Conservation (phyloP, 2,329 filamentous ascomycete species). For the Colletotrichum sublineola region DNA sequence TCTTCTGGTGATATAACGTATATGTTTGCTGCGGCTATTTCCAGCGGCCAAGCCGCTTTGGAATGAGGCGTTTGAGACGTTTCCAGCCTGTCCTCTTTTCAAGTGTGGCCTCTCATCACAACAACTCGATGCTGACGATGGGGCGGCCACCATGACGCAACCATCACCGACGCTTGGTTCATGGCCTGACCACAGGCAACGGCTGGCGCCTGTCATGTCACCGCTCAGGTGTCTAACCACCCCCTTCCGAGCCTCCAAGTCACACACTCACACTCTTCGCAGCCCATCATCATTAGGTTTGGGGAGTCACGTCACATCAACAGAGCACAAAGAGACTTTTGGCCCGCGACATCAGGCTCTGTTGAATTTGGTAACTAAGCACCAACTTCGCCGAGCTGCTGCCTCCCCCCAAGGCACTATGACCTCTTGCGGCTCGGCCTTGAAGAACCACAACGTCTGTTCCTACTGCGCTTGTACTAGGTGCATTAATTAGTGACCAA, state of each 20-base stretch:
- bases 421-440: background rate
- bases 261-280: no score
- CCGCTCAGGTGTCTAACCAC: background rate
- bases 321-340: background rate
- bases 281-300: background rate
- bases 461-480: no score
- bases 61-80: no score
- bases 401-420: background rate
- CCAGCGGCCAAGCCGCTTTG: no score
- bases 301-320: background rate
- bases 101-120: background rate
- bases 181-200: background rate
- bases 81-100: background rate
- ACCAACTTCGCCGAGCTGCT: background rate
- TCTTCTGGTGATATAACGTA: background rate
- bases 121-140: background rate
- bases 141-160: background rate
- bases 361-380: background rate
- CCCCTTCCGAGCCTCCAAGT: background rate
- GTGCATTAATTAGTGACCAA: background rate
- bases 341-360: background rate
- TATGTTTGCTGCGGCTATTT: background rate
- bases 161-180: slow-evolving; percentile 9
- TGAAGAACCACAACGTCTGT: background rate
- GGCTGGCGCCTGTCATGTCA: background rate